Conservation (phyloP, 176 grass and related monocot species). For the Lolium rigidum region DNA sequence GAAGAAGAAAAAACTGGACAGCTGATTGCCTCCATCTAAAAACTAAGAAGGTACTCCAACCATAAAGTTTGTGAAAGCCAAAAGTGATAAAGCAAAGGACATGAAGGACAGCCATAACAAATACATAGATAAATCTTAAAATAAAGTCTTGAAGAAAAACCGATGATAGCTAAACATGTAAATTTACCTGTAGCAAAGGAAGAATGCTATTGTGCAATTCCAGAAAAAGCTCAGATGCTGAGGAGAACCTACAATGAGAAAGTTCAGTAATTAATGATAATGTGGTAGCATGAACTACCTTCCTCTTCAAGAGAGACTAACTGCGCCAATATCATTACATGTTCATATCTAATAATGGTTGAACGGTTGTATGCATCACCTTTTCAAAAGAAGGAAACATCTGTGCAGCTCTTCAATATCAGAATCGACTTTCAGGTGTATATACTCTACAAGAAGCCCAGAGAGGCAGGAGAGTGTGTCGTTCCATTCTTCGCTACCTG, state of each 20-base stretch:
- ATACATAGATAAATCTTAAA: neutral
- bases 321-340: neutral
- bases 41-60: neutral
- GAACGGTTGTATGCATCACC: slow-evolving; percentile 43
- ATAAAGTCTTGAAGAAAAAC: neutral
- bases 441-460: slow-evolving; percentile 67
- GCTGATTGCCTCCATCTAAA: neutral
- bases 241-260: slow-evolving; percentile 52
- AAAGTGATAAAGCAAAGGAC: neutral
- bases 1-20: neutral
- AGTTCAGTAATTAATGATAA: neutral
- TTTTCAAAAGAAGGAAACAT: slow-evolving; percentile 91
- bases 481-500: slow-evolving; percentile 63
- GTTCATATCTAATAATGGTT: slow-evolving; percentile 12
- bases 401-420: slow-evolving; percentile 94
- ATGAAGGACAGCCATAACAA: neutral
- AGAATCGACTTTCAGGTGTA: slow-evolving; percentile 69
- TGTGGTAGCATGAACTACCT: neutral
- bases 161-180: neutral
- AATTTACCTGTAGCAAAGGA: slow-evolving; percentile 61
- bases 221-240: slow-evolving; percentile 52
- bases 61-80: neutral
- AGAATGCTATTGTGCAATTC: slow-evolving; percentile 46
- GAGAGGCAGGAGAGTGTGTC: slow-evolving; percentile 44
- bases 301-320: neutral